These are phyloP conservation scores for Phytophthora melonis DNA, from an alignment of 352 stramenopile species.

Conservation along the genomic window DNA sequence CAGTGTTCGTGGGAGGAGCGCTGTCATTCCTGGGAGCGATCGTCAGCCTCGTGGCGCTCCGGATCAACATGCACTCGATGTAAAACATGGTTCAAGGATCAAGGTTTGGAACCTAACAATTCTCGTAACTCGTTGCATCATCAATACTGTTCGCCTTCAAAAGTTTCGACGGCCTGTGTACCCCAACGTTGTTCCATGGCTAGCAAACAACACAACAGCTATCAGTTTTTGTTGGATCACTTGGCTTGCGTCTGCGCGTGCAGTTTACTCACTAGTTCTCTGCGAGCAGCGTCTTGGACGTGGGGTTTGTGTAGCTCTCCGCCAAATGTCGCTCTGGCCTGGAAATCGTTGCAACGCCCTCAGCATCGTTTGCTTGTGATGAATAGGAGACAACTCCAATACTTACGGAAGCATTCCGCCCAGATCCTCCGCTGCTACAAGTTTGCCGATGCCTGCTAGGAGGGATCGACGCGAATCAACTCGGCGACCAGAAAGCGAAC, in stretches of 20 bases:
- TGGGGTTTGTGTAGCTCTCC: constrained; percentile 60
- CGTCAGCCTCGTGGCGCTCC: constrained; percentile 65
- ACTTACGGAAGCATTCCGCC: constrained; percentile 53
- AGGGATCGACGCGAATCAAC: constrained; percentile 67
- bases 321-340: constrained; percentile 57
- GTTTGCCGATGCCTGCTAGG: constrained; percentile 80
- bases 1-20: constrained; percentile 71
- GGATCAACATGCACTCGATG: constrained; percentile 85
- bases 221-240: constrained; percentile 1
- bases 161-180: constrained; percentile 57
- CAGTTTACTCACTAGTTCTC: constrained; percentile 75
- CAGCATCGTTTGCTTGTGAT: background rate
- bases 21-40: constrained; percentile 74
- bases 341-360: background rate
- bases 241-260: background rate
- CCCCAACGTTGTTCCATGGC: constrained; percentile 48
- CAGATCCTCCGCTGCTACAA: constrained; percentile 67
- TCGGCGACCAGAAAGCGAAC: constrained; percentile 50
- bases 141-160: background rate
- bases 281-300: constrained; percentile 64
- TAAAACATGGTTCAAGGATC: constrained; percentile 27
- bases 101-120: background rate
- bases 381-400: background rate
- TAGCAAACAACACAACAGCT: constrained; percentile 9
- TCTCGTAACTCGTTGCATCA: constrained; percentile 5